Base-by-base conservation (phyloP, 176 grass and related monocot genomes). In the Dendrocalamus sinicus region DNA sequence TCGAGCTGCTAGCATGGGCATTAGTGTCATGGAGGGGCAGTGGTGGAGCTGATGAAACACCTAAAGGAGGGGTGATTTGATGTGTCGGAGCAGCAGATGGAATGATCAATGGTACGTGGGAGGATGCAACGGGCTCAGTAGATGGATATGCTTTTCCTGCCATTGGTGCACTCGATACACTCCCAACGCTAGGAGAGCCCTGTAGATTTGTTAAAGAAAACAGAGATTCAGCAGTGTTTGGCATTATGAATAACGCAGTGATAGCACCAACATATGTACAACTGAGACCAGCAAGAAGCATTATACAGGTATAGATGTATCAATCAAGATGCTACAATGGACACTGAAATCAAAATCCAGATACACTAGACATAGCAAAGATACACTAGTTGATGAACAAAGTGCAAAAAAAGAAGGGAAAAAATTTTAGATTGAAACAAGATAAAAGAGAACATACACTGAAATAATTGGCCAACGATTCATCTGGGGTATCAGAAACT, bases 391-490 rank as follows among this genome's bases (percentile, higher is more conserved):
- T 26, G 13, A 83, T 46, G 19, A 32, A 48, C 13, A 5, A 22
- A n/a, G 24, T 30, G 30, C 30, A 32, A 32, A 54, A 85, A 37
- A 81, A 44, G 0, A 53, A 28, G 26, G 7, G 51, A 43, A 11
- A 0, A 24, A 17, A 67, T 12, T 22, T 15, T 58, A 24, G 57
- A 69, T 78, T 24, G 15, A 64, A 77, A 74, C 4, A 86, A 43
- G 52, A 54, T 14, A 14, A 22, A 81, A 74, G 44, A 83, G n/a
- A 66, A 85, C 75, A 85, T 88, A 98, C 92, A 41, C 69, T 91
- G 76, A 93, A 90, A 45, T 95, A 93, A 77, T 82, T 92, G 12
- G 68, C 73, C 39, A 91, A 77, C 8, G 90, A 72, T 75, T 95
- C 95, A n/a, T 93, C 91, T 76, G 85, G 86, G 79, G 75, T 39